Evolutionary conservation across 225 moss, liverwort and hornwort genomes (phyloP).

Genomic region (Pseudoscleropodium purum): DNA sequence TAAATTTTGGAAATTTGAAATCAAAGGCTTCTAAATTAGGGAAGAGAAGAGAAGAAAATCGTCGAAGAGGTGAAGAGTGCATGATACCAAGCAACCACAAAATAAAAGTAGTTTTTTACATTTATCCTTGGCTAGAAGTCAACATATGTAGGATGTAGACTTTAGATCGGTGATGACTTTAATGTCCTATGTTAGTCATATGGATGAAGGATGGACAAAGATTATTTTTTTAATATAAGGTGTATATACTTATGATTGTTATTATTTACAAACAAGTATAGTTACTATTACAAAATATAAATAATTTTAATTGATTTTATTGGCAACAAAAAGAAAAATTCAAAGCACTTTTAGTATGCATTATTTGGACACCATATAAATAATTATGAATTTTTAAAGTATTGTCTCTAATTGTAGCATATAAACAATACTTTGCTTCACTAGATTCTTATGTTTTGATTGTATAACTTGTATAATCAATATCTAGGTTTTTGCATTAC

Average conservation of each 20-base stretch:
- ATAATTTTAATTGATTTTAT: not conserved
- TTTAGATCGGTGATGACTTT: not conserved
- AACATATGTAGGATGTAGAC: fast-evolving
- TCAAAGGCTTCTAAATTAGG: not conserved
- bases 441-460: not conserved
- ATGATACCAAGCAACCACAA: not conserved
- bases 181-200: fast-evolving
- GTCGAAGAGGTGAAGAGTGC: not conserved
- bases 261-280: not conserved
- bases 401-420: fast-evolving
- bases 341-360: not conserved
- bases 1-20: not conserved
- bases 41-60: fast-evolving
- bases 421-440: fast-evolving
- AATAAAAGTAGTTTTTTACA: not conserved
- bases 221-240: not conserved
- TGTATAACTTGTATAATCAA: not conserved
- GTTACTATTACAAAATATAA: not conserved
- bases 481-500: not conserved
- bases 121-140: not conserved
- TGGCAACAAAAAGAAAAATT: fast-evolving
- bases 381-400: not conserved
- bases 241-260: not conserved
- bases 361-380: not conserved
- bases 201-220: not conserved